phyloP scores from a whole-genome alignment of 345 rosid genomes.

The Trapa bicornis region DNA sequence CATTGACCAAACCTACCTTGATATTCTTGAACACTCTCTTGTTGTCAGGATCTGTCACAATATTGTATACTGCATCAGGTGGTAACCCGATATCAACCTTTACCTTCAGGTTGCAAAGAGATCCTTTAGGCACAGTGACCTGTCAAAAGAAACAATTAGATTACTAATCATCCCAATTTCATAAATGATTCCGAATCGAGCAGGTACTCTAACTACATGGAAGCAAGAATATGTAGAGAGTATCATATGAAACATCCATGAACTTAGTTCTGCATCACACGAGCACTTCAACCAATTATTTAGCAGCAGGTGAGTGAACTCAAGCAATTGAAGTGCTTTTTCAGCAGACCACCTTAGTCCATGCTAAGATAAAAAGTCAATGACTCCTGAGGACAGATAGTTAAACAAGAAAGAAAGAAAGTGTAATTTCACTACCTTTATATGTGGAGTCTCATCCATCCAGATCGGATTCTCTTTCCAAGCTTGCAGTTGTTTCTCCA shows the following conservation, averaged over 20 bases:
- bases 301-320: neutral
- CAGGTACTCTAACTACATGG: neutral
- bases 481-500: constrained; percentile 49
- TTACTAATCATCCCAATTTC: constrained; percentile 9
- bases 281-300: neutral
- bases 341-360: neutral
- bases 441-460: constrained; percentile 41
- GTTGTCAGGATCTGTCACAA: constrained; percentile 81
- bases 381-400: neutral
- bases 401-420: neutral
- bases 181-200: neutral
- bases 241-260: neutral
- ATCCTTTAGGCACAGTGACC: constrained; percentile 85
- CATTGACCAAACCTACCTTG: constrained; percentile 28
- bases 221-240: neutral
- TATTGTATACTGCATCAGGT: constrained; percentile 71
- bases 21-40: constrained; percentile 88
- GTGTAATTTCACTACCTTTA: constrained; percentile 38
- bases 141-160: constrained; percentile 26
- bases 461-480: constrained; percentile 82
- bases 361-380: neutral
- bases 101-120: constrained; percentile 69
- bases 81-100: constrained; percentile 63
- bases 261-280: neutral
- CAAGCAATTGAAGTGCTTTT: neutral